A percentile compares a stretch with the other conserved stretches of the same genome.
Conservation (phyloP, 306 rosid genomes). For the Cyclanthera cordifolia region DNA sequence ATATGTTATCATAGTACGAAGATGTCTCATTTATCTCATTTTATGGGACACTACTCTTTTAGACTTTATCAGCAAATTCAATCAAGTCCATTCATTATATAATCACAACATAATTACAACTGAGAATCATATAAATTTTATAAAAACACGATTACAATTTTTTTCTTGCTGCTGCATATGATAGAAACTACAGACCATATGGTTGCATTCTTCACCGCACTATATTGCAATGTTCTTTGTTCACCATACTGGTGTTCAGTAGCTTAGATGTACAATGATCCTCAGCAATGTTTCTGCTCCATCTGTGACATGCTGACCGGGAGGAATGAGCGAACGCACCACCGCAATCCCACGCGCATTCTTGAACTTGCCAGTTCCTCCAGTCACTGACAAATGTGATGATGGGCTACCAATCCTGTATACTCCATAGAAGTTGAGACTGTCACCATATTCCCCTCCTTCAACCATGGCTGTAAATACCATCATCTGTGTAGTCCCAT, state of each 20-base stretch:
- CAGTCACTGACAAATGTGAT: slow-evolving; percentile 57
- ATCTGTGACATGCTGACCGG: slow-evolving; percentile 64
- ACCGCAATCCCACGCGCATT: slow-evolving; percentile 65
- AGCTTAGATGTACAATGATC: slow-evolving; percentile 42
- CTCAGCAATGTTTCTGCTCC: slow-evolving; percentile 86
- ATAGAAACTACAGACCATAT: slow-evolving; percentile 21
- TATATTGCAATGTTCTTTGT: slow-evolving; percentile 5
- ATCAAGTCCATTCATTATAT: neutral
- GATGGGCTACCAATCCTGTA: slow-evolving; percentile 63
- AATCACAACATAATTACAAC: slow-evolving; percentile 5
- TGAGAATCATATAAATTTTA: slow-evolving; percentile 3
- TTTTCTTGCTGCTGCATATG: neutral
- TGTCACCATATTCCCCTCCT: slow-evolving; percentile 89
- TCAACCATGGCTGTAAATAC: slow-evolving; percentile 68
- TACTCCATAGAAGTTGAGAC: slow-evolving; percentile 61
- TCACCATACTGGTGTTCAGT: slow-evolving; percentile 19
- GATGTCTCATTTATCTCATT: neutral
- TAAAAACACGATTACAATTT: slow-evolving; percentile 6
- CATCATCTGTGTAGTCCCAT: slow-evolving; percentile 77
- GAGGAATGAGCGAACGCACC: slow-evolving; percentile 54
- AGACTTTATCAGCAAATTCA: slow-evolving; percentile 9
- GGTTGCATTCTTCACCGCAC: slow-evolving; percentile 12
- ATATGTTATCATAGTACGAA: neutral
- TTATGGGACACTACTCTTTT: neutral
- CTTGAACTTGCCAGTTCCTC: slow-evolving; percentile 84